These are phyloP conservation scores for Ascochyta koolunga DNA, from an alignment of 2,329 filamentous ascomycete genomes.

Conservation along the genomic window DNA sequence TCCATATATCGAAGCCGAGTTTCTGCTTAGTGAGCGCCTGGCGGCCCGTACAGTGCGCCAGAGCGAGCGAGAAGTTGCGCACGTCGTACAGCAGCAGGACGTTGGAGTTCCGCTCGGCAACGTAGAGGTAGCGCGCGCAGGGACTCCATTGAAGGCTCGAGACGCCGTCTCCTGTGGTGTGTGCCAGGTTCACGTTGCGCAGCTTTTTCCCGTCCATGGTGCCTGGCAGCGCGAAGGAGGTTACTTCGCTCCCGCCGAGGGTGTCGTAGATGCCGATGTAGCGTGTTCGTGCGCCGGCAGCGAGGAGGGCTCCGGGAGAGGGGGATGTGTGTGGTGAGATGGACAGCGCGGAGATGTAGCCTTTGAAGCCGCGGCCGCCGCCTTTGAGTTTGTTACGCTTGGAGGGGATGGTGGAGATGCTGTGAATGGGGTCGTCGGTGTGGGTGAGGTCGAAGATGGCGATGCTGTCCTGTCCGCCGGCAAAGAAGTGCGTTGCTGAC, in stretches of 20 bases:
- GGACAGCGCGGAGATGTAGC: constrained; percentile 60
- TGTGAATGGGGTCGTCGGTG: constrained; percentile 53
- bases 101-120: constrained; percentile 63
- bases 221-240: constrained; percentile 56
- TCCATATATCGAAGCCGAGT: constrained; percentile 61
- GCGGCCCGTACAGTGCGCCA: constrained; percentile 57
- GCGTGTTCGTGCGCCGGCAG: constrained; percentile 64
- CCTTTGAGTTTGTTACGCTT: constrained; percentile 52
- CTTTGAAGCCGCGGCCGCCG: constrained; percentile 60
- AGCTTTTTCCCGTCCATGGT: constrained; percentile 15
- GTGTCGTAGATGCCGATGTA: constrained; percentile 62
- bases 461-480: constrained; percentile 61
- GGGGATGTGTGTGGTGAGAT: constrained; percentile 35
- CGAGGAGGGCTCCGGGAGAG: constrained; percentile 55
- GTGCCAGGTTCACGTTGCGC: constrained; percentile 3
- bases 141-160: constrained; percentile 64
- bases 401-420: constrained; percentile 53
- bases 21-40: constrained; percentile 59
- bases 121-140: constrained; percentile 63
- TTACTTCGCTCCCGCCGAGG: constrained; percentile 57
- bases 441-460: constrained; percentile 62
- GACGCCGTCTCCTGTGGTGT: constrained; percentile 56
- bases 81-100: constrained; percentile 65
- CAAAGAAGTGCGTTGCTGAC: constrained; percentile 60
- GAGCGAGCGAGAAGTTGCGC: constrained; percentile 57